Evolutionary conservation across 805 yeast genomes (phyloP), one percentile per base, ranked within the genome.

Genomic region (Kuraishia ogatae): DNA sequence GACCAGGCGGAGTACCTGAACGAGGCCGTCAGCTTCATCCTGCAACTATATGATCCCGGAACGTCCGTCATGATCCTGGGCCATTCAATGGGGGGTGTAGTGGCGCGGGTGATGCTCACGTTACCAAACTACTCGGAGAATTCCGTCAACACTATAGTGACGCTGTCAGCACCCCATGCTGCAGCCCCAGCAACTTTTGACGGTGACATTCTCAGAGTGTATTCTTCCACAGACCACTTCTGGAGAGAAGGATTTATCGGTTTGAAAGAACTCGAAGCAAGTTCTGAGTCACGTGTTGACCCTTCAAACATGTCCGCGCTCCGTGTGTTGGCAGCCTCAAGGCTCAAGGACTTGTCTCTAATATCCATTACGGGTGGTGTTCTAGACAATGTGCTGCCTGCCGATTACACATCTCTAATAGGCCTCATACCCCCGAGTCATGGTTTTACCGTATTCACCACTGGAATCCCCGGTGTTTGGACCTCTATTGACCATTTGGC

Each of bases 81-180:
- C 2, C 99, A 93, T 71, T 93, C 98, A 0, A 93, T 93, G 99
- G 99, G 99, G 48, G 99, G 99, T 2, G 81, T 93, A 19, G 98
- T 94, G 1, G 87, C 97, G 2, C 76, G 98, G 56, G 84, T 89
- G 0, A 82, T 92, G 82, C 77, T 89, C 6, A 83, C 96, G 0
- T 70, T 93, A 54, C 87, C 90, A 1, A 92, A 90, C 64, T 92
- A 89, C 65, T 62, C 74, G 1, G 79, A 79, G 2, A 80, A 78
- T 22, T 86, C 97, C 1, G 83, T 94, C 21, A 91, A 89, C 64
- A 85, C 97, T 0, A 85, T 93, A 17, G 60, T 92, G 22, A 92
- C 98, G 0, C 71, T 93, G 43, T 86, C 97, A 0, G 82, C 97
- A 0, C 99, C 99, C 0, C 98, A 94, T 66, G 81, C 92, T 0